Evolutionary conservation across 208 protist species (phyloP), one percentile per base, ranked within the genome.

Genomic region (Trypanosomatidae sp.): DNA sequence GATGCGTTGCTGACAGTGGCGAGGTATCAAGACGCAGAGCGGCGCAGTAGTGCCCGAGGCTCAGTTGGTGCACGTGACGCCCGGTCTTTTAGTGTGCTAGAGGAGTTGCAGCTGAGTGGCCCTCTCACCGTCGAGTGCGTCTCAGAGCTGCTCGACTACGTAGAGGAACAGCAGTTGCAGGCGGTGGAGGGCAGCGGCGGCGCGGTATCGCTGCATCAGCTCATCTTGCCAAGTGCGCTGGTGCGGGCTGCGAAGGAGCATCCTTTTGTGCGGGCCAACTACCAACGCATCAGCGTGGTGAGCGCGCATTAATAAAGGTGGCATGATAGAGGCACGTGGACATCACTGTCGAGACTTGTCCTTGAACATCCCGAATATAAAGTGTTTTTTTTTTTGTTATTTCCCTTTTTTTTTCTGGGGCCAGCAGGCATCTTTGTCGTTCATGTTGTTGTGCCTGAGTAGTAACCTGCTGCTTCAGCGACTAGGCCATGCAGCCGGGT

Each of bases 81-180:
- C n/a, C 62, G 66, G 15, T 46, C 75, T 1, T 80, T 91, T 43
- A 53, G 69, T 5, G 58, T 36, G 4, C 74, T 94, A 7, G 60
- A 79, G 59, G 84, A 89, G 58, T 76, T 94, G 49, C 90, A 94
- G 65, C 77, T 94, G 4, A 87, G 87, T 52, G 90, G 90, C 17
- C n/a, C 86, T 4, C 73, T 94, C 10, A 92, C 87, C 12, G 62
- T 65, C 2, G 81, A 92, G 33, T 75, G 73, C 28, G 68, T 92
- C 19, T 59, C 71, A 0, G 81, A 83, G 12, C 39, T 94, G 41
- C 79, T 92, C 39, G 69, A 84, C 62, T 94, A 84, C 81, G 79
- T 94, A 17, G 52, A 82, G 56, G 81, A 90, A 8, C 81, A 89
- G 64, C 64, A 86, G 43, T n/a, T n/a, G n/a, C 2, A 30, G 1